These are phyloP conservation scores for Capsicum baccatum DNA, from an alignment of 257 asterid species.

Conservation along the genomic window DNA sequence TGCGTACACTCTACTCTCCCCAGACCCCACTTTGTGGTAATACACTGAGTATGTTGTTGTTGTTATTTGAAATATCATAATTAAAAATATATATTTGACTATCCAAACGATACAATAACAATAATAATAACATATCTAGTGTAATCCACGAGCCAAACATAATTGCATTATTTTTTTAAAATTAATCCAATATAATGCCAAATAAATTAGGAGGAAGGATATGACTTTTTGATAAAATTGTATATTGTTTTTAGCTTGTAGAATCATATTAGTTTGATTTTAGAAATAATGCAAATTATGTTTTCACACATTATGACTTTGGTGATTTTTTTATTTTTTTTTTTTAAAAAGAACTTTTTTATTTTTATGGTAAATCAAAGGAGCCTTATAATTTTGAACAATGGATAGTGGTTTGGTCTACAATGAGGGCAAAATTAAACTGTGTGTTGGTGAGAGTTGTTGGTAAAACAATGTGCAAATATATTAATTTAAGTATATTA, in stretches of 20 bases:
- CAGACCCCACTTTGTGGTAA: no score
- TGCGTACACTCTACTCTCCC: no score
- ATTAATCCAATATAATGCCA: background rate
- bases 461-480: constrained; percentile 12
- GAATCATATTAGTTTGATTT: background rate
- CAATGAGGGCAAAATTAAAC: constrained; percentile 1
- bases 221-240: background rate
- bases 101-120: no score
- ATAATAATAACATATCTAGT: background rate
- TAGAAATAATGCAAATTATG: background rate
- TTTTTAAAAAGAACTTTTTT: background rate
- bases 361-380: background rate
- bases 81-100: background rate
- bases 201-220: background rate
- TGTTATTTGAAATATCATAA: background rate
- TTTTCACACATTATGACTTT: background rate
- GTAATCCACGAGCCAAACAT: no score
- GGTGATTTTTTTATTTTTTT: no score
- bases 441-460: background rate
- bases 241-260: background rate
- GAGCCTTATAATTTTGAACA: background rate
- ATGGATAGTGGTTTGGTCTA: constrained; percentile 20
- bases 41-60: no score
- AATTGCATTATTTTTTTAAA: no score
- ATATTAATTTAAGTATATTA: background rate